Evolutionary conservation across 2,329 filamentous ascomycete genomes (phyloP), one percentile per base, ranked within the genome.

Genomic region (Talaromyces pinophilus): DNA sequence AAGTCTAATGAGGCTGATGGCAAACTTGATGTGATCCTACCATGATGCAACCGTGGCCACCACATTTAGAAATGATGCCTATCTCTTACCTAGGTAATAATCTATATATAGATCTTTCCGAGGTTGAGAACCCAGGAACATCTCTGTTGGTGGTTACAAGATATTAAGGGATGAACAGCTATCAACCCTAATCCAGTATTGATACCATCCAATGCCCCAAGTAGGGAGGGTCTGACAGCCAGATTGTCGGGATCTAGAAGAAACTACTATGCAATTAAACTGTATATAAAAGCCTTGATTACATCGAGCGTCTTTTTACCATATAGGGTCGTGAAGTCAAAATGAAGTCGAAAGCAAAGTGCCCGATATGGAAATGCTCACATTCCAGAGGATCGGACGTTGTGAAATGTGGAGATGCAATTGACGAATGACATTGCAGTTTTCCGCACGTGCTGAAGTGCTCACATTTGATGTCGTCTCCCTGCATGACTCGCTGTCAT

Each of bases 1-100:
- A 30, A 22, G 22, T 25, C 13, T 30, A 5, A 10, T 15, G 40
- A 28, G 44, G 48, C 35, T 48, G 22, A 66, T 59, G 65, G 65
- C 61, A 61, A 63, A 67, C 10, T 11, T 19, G 2, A 48, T n/a
- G 46, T 63, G 61, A 63, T 59, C 52, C 15, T 55, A 67, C 40
- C 52, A 67, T 67, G 65, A 67, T 60, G 65, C 61, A 61, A 63
- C 35, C 33, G 11, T 54, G 15, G 50, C 50, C 28, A 54, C 50
- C 25, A 33, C 25, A 25, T n/a, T 10, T 33, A 28, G 46, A 2
- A 50, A 50, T 25, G 22, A 28, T 15, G 22, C 22, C 11, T 17
- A 42, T 42, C 46, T 28, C 22, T 15, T 48, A 25, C 25, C 25
- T 25, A 25, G 25, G 25, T 25, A 15, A n/a, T 25, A 8, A 28